Conservation (phyloP, 768 basidiomycete genomes). For the Strobilomyces confusus region DNA sequence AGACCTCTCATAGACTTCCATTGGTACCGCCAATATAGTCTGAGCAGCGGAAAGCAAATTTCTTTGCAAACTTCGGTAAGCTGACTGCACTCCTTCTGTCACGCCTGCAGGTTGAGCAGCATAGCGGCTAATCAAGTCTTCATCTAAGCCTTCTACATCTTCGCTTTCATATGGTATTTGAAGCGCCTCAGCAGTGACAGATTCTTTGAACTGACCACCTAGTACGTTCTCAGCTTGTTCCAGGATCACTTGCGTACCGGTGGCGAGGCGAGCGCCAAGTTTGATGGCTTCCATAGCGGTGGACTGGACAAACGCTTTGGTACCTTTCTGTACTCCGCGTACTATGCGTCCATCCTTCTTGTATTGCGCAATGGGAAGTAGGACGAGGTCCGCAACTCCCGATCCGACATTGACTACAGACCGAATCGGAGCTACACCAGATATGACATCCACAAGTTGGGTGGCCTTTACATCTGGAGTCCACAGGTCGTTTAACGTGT, state of each 20-base stretch:
- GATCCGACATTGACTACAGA: slow-evolving; percentile 97
- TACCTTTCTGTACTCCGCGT: slow-evolving; percentile 90
- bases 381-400: slow-evolving; percentile 91
- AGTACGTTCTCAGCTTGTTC: slow-evolving; percentile 92
- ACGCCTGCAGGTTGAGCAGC: slow-evolving; percentile 86
- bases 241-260: slow-evolving; percentile 95
- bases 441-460: slow-evolving; percentile 94
- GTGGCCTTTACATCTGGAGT: slow-evolving; percentile 99
- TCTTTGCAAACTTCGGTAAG: slow-evolving; percentile 82
- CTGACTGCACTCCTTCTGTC: slow-evolving; percentile 82
- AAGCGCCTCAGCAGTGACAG: slow-evolving; percentile 65
- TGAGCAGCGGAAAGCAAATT: slow-evolving; percentile 95
- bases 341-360: slow-evolving; percentile 93
- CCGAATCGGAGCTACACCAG: slow-evolving; percentile 93
- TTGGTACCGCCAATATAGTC: slow-evolving; percentile 96
- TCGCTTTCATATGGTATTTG: slow-evolving; percentile 40
- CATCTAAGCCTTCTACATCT: slow-evolving; percentile 31
- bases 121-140: slow-evolving; percentile 79
- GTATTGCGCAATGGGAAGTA: slow-evolving; percentile 96
- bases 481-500: slow-evolving; percentile 96
- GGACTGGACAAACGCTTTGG: slow-evolving; percentile 87
- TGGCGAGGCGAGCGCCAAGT: slow-evolving; percentile 89
- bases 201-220: slow-evolving; percentile 68
- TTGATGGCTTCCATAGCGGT: slow-evolving; percentile 96
- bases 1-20: slow-evolving; percentile 97